Evolutionary conservation across 768 basidiomycete species (phyloP).

Genomic region (Cystoderma amianthinum): DNA sequence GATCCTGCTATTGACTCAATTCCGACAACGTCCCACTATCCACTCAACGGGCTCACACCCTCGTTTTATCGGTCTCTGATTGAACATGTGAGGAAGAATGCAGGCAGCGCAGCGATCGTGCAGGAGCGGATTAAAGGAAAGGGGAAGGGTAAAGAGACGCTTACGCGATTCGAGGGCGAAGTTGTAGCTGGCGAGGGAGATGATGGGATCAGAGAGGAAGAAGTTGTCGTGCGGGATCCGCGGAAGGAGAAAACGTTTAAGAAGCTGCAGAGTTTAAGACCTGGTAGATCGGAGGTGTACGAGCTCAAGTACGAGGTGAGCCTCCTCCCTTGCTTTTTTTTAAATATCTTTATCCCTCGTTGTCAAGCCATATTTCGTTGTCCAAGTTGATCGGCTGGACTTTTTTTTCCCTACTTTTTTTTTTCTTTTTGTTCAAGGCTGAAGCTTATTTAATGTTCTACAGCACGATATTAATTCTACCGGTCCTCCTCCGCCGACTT

Average conservation of each 20-base stretch:
- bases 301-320: slow-evolving; percentile 50
- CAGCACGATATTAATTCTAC: slow-evolving; percentile 75
- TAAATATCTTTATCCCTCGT: background rate
- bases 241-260: slow-evolving; percentile 32
- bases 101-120: slow-evolving; percentile 13
- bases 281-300: slow-evolving; percentile 27
- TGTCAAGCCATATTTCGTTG: background rate
- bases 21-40: slow-evolving; percentile 9
- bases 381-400: background rate
- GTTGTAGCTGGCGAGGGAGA: slow-evolving; percentile 31
- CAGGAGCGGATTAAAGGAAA: slow-evolving; percentile 35
- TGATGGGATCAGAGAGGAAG: slow-evolving; percentile 22
- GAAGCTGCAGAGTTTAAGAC: slow-evolving; percentile 13
- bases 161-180: slow-evolving; percentile 50
- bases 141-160: slow-evolving; percentile 57
- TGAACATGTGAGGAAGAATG: slow-evolving; percentile 29
- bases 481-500: slow-evolving; percentile 65
- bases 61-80: slow-evolving; percentile 30
- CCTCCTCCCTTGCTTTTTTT: slow-evolving; percentile 2
- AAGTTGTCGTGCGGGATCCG: slow-evolving; percentile 44
- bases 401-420: background rate
- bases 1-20: slow-evolving; percentile 46
- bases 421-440: too few species aligned
- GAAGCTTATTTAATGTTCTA: slow-evolving; percentile 4
- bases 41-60: slow-evolving; percentile 10